A percentile compares a stretch with the other conserved stretches of the same genome.
Evolutionary conservation across 306 rosid genomes (phyloP).

Genomic region (Mucuna pruriens): DNA sequence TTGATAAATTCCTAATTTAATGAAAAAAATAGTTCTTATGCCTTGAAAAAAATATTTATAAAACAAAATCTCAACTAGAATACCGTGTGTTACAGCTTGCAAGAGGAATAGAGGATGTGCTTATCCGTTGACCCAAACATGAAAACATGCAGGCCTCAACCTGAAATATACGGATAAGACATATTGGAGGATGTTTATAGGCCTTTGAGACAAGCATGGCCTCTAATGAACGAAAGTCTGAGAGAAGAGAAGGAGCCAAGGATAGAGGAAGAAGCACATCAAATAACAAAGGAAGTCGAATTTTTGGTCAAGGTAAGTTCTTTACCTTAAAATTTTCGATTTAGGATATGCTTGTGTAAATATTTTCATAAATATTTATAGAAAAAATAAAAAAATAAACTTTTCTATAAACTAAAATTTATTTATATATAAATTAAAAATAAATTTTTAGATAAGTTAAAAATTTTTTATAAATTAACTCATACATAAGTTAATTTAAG

Average conservation of each 20-base stretch:
- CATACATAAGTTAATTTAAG: no score
- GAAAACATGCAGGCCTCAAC: slow-evolving; percentile 30
- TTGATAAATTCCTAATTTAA: background rate
- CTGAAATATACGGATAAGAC: background rate
- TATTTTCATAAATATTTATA: no score
- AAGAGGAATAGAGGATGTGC: background rate
- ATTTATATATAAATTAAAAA: no score
- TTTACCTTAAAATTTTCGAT: no score
- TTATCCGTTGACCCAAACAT: slow-evolving; percentile 15
- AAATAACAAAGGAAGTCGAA: background rate
- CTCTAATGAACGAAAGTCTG: background rate
- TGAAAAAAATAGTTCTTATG: background rate
- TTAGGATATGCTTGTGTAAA: no score
- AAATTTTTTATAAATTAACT: no score
- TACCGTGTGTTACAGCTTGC: background rate
- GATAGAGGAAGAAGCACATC: background rate
- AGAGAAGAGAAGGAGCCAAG: background rate
- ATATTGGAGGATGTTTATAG: background rate
- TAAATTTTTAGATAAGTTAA: no score
- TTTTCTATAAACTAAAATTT: no score
- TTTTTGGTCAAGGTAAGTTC: background rate
- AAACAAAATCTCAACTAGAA: background rate
- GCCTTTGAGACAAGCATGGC: background rate
- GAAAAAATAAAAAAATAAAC: no score
- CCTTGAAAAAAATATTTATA: background rate